A percentile compares a stretch with the other conserved stretches of the same genome.
Evolutionary conservation across 2,329 filamentous ascomycete species (phyloP).

Genomic region (Periconia sp.): DNA sequence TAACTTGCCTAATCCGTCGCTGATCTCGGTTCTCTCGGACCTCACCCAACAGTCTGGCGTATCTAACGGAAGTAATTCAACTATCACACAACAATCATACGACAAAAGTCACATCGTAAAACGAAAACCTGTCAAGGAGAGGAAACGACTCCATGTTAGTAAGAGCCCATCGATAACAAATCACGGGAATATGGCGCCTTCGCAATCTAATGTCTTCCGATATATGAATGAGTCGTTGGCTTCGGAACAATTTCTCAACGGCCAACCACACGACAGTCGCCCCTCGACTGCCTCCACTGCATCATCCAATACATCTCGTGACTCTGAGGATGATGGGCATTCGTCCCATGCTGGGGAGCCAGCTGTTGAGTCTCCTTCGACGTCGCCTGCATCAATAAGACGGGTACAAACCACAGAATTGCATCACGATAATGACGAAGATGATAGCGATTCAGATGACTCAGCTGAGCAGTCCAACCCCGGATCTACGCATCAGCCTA

Average conservation of each 20-base stretch:
- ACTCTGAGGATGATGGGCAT: slow-evolving; percentile 20
- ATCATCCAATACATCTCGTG: slow-evolving; percentile 24
- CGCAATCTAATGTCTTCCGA: slow-evolving; percentile 36
- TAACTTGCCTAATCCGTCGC: slow-evolving; percentile 47
- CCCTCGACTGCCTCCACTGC: slow-evolving; percentile 29
- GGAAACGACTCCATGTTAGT: slow-evolving; percentile 18
- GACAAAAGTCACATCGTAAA: slow-evolving; percentile 33
- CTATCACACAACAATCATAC: slow-evolving; percentile 53
- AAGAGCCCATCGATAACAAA: slow-evolving; percentile 16
- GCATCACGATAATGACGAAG: slow-evolving; percentile 13
- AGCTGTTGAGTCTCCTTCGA: slow-evolving; percentile 31
- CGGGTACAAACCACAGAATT: slow-evolving; percentile 16
- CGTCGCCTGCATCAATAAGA: slow-evolving; percentile 35
- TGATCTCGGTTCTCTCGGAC: slow-evolving; percentile 50
- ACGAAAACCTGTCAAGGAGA: slow-evolving; percentile 26
- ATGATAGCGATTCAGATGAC: slow-evolving; percentile 25
- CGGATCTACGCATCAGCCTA: slow-evolving; percentile 29
- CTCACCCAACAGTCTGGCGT: slow-evolving; percentile 48
- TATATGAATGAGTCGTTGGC: slow-evolving; percentile 25
- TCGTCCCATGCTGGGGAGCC: slow-evolving; percentile 34
- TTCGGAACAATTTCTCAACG: slow-evolving; percentile 15
- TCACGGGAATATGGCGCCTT: slow-evolving; percentile 17
- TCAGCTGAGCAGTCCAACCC: slow-evolving; percentile 42
- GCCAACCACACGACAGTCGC: slow-evolving; percentile 15
- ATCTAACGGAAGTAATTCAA: slow-evolving; percentile 55